These are phyloP conservation scores for Pistacia vera DNA, from an alignment of 345 rosid genomes.

Conservation along the genomic window DNA sequence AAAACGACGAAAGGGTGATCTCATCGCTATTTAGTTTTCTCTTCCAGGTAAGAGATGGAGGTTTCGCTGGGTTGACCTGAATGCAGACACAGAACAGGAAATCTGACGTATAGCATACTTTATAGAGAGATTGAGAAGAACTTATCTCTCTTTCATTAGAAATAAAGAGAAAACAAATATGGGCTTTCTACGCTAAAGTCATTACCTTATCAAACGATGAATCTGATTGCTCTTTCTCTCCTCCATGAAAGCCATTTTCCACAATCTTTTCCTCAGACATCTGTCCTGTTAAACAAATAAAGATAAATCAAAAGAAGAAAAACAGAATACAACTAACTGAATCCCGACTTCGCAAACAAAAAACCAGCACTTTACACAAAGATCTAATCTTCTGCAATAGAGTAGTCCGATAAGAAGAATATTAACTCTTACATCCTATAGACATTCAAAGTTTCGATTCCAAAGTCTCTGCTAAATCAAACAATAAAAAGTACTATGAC, in stretches of 20 bases:
- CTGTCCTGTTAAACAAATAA: conserved; percentile 31
- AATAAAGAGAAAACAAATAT: background rate
- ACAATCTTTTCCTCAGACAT: conserved; percentile 35
- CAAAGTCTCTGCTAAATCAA: no score
- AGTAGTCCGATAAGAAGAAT: no score
- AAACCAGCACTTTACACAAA: background rate
- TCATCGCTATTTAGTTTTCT: conserved; percentile 45
- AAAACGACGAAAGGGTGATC: conserved; percentile 41
- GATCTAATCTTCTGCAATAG: no score
- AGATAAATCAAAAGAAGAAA: background rate
- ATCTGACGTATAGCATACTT: background rate
- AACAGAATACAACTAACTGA: background rate
- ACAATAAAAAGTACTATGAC: no score
- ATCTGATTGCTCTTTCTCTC: conserved; percentile 25
- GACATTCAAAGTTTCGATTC: no score
- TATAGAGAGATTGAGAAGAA: no score
- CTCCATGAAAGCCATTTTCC: conserved; percentile 36
- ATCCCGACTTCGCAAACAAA: background rate
- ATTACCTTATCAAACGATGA: conserved; percentile 41
- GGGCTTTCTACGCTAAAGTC: no score
- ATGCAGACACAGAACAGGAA: conserved; percentile 16
- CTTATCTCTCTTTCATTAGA: background rate
- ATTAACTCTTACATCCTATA: no score
- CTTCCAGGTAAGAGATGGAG: conserved; percentile 65
- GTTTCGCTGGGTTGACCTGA: conserved; percentile 61